phyloP scores from a whole-genome alignment of 352 stramenopile species.

The Aphanomyces euteiches region DNA sequence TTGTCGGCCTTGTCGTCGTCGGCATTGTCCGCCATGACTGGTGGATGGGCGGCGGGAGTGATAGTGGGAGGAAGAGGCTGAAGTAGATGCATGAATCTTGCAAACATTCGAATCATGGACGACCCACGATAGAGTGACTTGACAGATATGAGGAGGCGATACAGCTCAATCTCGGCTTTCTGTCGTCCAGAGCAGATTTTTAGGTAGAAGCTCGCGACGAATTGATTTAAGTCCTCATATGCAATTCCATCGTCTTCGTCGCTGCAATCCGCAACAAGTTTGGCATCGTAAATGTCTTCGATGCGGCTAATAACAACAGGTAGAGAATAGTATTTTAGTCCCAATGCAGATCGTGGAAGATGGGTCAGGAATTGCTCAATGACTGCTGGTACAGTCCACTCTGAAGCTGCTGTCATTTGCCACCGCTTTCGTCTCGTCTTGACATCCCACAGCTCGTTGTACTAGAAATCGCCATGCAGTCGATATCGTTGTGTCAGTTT shows the following conservation, averaged over 20 bases:
- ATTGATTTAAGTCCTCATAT: conserved; percentile 44
- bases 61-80: neutral
- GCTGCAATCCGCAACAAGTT: conserved; percentile 52
- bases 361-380: conserved; percentile 66
- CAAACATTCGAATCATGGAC: conserved; percentile 62
- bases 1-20: conserved; percentile 5
- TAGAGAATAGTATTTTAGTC: conserved; percentile 59
- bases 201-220: conserved; percentile 70
- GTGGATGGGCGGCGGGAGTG: neutral
- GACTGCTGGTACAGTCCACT: conserved; percentile 48
- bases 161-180: conserved; percentile 60
- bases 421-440: conserved; percentile 38
- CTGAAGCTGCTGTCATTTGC: conserved; percentile 38
- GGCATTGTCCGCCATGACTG: neutral
- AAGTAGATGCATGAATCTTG: conserved; percentile 47
- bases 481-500: too few relatives aligned
- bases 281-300: conserved; percentile 75
- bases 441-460: conserved; percentile 61
- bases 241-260: conserved; percentile 62
- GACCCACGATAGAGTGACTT: conserved; percentile 49
- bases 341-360: conserved; percentile 63
- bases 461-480: conserved; percentile 34
- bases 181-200: conserved; percentile 61
- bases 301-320: conserved; percentile 52
- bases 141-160: conserved; percentile 65